Conservation (phyloP, 768 basidiomycete genomes). For the Serpula lacrymans region DNA sequence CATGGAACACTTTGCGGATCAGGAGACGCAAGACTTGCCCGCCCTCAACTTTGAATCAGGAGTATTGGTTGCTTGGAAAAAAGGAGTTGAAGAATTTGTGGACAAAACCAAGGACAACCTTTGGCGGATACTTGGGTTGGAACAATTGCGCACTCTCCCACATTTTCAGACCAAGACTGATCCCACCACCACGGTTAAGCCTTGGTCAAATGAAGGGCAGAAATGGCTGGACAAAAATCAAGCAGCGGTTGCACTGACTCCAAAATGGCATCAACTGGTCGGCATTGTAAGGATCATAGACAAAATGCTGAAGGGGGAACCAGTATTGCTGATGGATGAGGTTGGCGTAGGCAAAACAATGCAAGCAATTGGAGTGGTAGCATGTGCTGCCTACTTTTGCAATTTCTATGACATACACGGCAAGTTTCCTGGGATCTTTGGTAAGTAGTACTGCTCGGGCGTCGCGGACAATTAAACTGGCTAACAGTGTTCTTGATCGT, state of each 20-base stretch:
- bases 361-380: constrained; percentile 15
- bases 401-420: background rate
- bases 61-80: background rate
- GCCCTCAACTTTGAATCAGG: background rate
- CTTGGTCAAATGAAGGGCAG: constrained; percentile 9
- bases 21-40: background rate
- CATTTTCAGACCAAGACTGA: constrained; percentile 8
- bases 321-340: constrained; percentile 20
- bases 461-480: background rate
- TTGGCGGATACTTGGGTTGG: background rate
- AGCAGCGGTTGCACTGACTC: background rate
- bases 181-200: constrained; percentile 1
- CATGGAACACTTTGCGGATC: background rate
- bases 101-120: background rate
- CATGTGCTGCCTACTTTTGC: constrained; percentile 7
- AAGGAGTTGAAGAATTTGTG: background rate
- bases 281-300: constrained; percentile 17
- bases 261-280: constrained; percentile 18
- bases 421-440: background rate
- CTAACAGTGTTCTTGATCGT: too few relatives aligned
- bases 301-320: background rate
- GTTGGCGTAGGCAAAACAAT: constrained; percentile 23
- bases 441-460: background rate
- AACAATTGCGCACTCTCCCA: background rate
- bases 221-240: constrained; percentile 9